Evolutionary conservation across 176 grass and related monocot genomes (phyloP).

Genomic region (Puccinellia tenuiflora): DNA sequence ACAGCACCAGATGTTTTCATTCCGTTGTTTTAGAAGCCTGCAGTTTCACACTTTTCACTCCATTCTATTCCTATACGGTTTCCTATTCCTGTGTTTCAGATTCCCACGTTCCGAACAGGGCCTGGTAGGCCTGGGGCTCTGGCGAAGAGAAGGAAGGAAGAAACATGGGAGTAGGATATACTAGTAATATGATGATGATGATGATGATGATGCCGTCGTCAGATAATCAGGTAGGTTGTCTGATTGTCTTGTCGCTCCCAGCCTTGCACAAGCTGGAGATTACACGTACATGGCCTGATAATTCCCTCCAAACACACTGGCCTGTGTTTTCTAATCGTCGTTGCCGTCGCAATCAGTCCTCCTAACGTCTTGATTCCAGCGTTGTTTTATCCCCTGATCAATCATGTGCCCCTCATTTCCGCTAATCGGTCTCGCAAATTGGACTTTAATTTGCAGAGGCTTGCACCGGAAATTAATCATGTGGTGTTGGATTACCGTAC

Average conservation of each 20-base stretch:
- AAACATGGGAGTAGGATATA: not conserved
- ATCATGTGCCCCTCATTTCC: not conserved
- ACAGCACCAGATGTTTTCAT: too few relatives aligned
- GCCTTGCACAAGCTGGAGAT: slow-evolving; percentile 25
- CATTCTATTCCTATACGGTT: too few relatives aligned
- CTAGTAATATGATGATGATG: not conserved
- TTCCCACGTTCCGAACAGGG: too few relatives aligned
- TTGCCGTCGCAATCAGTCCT: slow-evolving; percentile 18
- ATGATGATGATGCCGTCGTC: too few relatives aligned
- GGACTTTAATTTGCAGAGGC: not conserved
- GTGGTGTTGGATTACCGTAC: not conserved
- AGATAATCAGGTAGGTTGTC: slow-evolving; percentile 15
- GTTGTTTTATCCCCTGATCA: slow-evolving; percentile 15
- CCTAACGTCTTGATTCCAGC: not conserved
- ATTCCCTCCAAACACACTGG: not conserved
- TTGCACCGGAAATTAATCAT: not conserved
- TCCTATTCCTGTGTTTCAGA: too few relatives aligned
- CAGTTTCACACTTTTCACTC: too few relatives aligned
- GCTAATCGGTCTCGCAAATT: not conserved
- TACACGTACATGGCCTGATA: not conserved
- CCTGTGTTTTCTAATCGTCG: not conserved
- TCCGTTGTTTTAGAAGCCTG: too few relatives aligned
- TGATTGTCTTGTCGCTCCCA: not conserved
- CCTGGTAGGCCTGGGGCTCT: not conserved
- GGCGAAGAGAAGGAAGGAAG: not conserved